These are phyloP conservation scores for Hemisphaericaspora subhashii DNA, from an alignment of 1,139 yeast species.

Conservation along the genomic window DNA sequence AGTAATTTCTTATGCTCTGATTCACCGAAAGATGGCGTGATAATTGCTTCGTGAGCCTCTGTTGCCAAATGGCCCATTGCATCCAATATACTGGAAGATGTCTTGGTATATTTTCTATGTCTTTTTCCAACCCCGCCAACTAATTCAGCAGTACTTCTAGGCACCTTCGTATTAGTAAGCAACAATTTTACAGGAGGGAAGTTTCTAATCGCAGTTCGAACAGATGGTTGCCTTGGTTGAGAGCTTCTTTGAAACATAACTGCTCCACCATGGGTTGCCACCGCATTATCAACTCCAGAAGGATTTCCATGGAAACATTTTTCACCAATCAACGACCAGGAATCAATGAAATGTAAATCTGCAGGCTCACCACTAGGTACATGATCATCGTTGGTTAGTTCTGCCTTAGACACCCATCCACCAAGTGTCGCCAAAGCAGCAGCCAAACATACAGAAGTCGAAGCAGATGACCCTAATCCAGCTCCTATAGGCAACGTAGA, in stretches of 20 bases:
- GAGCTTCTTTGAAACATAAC: conserved; percentile 77
- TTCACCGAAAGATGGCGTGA: conserved; percentile 48
- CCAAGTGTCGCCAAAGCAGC: conserved; percentile 71
- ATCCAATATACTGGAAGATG: conserved; percentile 60
- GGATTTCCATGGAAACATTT: conserved; percentile 97
- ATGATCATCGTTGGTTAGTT: conserved; percentile 26
- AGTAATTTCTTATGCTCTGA: conserved; percentile 49
- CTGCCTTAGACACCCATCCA: conserved; percentile 46
- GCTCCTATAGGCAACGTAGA: conserved; percentile 96
- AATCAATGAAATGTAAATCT: conserved; percentile 65
- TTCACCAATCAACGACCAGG: conserved; percentile 93
- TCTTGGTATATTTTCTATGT: conserved; percentile 51
- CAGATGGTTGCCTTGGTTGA: conserved; percentile 52
- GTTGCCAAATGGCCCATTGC: conserved; percentile 68
- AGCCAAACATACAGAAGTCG: conserved; percentile 82
- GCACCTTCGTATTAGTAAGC: conserved; percentile 80
- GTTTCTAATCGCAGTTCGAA: conserved; percentile 63
- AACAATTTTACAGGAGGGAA: conserved; percentile 76
- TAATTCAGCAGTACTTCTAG: conserved; percentile 81
- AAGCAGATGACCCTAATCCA: conserved; percentile 94
- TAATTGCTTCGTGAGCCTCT: conserved; percentile 66
- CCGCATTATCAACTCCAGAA: conserved; percentile 95
- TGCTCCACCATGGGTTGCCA: conserved; percentile 95
- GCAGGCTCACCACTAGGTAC: conserved; percentile 34
- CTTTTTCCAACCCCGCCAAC: conserved; percentile 74